Percentiles rank a stretch among this genome's conserved stretches.
phyloP scores from a whole-genome alignment of 2,329 filamentous ascomycete species.

The Tricladium varicosporioides region DNA sequence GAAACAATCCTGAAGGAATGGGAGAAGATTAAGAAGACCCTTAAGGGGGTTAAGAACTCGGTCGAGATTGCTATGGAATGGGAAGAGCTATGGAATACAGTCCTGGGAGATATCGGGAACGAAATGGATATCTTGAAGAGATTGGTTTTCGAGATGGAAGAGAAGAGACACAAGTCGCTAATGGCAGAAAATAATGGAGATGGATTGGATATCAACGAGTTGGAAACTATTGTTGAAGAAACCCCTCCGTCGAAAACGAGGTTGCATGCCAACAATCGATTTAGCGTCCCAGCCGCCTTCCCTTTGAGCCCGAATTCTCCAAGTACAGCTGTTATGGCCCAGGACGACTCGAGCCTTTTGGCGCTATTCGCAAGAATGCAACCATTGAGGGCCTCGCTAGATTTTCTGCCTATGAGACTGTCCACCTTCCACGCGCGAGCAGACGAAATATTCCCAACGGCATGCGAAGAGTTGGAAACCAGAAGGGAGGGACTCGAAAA shows the following conservation, averaged over 20 bases:
- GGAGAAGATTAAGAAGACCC: constrained; percentile 73
- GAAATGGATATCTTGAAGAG: constrained; percentile 79
- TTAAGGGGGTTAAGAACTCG: constrained; percentile 80
- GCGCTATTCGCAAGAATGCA: constrained; percentile 95
- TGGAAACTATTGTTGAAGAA: constrained; percentile 92
- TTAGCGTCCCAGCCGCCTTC: constrained; percentile 65
- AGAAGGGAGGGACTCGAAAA: constrained; percentile 72
- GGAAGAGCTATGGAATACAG: constrained; percentile 94
- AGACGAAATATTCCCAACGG: constrained; percentile 77
- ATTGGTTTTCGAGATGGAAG: constrained; percentile 96
- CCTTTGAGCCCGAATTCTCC: constrained; percentile 62
- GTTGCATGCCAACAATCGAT: constrained; percentile 58
- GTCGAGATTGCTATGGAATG: constrained; percentile 98
- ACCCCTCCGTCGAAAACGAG: constrained; percentile 58
- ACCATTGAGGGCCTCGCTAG: constrained; percentile 84
- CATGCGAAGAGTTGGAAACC: constrained; percentile 83
- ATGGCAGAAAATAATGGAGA: constrained; percentile 61
- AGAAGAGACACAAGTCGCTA: constrained; percentile 80
- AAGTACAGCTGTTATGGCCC: constrained; percentile 53
- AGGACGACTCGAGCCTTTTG: constrained; percentile 85
- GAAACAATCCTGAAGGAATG: constrained; percentile 82
- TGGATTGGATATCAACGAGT: constrained; percentile 75
- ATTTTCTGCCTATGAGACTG: constrained; percentile 93
- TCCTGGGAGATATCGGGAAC: constrained; percentile 87
- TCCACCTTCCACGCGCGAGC: constrained; percentile 82